Conservation (phyloP, 2,329 filamentous ascomycete species). For the Lasiodiplodia sp. region DNA sequence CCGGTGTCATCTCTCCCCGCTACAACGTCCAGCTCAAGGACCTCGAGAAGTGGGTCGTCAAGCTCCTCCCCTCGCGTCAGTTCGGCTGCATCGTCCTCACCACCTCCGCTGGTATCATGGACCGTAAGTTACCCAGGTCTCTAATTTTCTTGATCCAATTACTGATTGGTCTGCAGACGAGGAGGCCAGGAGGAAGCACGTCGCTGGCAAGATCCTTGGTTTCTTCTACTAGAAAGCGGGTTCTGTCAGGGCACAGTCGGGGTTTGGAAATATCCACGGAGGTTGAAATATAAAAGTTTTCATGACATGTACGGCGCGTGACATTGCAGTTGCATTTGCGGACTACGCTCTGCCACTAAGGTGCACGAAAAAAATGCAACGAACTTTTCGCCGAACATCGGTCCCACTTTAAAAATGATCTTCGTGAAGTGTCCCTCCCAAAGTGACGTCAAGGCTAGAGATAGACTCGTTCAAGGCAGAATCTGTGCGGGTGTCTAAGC, state of each 20-base stretch:
- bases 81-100: constrained; percentile 99
- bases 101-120: constrained; percentile 99
- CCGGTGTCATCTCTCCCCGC: constrained; percentile 97
- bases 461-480: constrained; percentile 15
- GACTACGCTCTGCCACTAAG: constrained; percentile 4
- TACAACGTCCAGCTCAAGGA: constrained; percentile 99
- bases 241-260: not conserved
- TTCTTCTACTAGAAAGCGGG: constrained; percentile 89
- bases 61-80: constrained; percentile 98
- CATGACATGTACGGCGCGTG: constrained; percentile 17
- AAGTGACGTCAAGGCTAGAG: constrained; percentile 22
- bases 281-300: constrained; percentile 11
- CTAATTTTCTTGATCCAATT: not conserved
- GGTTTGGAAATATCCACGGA: constrained; percentile 7
- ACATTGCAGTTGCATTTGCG: not conserved
- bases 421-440: constrained; percentile 2
- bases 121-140: constrained; percentile 51
- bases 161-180: constrained; percentile 66
- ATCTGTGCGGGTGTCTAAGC: not conserved
- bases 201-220: constrained; percentile 98
- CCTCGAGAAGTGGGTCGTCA: constrained; percentile 99
- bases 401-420: constrained; percentile 20
- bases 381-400: constrained; percentile 12
- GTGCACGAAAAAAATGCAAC: constrained; percentile 22
- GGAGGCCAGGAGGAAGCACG: constrained; percentile 98